phyloP scores from a whole-genome alignment of 192 early-diverging fungal species.

The Backusella australiensis region DNA sequence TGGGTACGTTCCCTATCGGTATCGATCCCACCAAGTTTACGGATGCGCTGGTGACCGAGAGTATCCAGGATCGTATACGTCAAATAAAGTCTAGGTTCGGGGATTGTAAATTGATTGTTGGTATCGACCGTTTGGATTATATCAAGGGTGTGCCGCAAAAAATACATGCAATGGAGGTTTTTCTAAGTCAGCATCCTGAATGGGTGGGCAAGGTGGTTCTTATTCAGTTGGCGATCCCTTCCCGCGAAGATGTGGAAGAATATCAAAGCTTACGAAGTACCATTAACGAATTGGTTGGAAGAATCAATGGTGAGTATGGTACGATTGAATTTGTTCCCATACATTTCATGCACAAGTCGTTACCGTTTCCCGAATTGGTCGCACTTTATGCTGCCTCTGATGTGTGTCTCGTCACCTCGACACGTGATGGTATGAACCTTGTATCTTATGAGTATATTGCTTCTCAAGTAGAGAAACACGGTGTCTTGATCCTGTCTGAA shows the following conservation, averaged over 20 bases:
- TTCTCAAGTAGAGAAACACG: slow-evolving; percentile 87
- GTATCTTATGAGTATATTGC: slow-evolving; percentile 99
- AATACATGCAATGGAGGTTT: slow-evolving; percentile 92
- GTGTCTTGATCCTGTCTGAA: slow-evolving; percentile 94
- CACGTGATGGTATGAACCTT: slow-evolving; percentile 99
- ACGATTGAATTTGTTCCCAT: slow-evolving; percentile 98
- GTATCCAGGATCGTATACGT: slow-evolving; percentile 73
- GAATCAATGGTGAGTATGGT: slow-evolving; percentile 96
- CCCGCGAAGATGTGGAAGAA: slow-evolving; percentile 97
- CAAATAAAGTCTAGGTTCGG: slow-evolving; percentile 79
- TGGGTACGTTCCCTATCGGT: slow-evolving; percentile 98
- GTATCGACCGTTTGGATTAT: slow-evolving; percentile 99
- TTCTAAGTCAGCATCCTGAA: slow-evolving; percentile 85
- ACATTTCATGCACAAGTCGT: slow-evolving; percentile 96
- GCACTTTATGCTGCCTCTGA: slow-evolving; percentile 95
- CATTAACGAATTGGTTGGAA: slow-evolving; percentile 97
- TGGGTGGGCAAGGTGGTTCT: slow-evolving; percentile 93
- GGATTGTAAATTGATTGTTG: slow-evolving; percentile 88
- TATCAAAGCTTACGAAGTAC: slow-evolving; percentile 91
- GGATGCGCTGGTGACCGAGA: slow-evolving; percentile 69
- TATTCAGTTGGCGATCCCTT: slow-evolving; percentile 97
- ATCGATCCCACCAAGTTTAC: slow-evolving; percentile 95
- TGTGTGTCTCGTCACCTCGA: slow-evolving; percentile 95
- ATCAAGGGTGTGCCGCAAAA: slow-evolving; percentile 99
- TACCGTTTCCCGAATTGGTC: slow-evolving; percentile 92